phyloP scores from a whole-genome alignment of 176 grass and related monocot genomes.

The Alopecurus myosuroides region DNA sequence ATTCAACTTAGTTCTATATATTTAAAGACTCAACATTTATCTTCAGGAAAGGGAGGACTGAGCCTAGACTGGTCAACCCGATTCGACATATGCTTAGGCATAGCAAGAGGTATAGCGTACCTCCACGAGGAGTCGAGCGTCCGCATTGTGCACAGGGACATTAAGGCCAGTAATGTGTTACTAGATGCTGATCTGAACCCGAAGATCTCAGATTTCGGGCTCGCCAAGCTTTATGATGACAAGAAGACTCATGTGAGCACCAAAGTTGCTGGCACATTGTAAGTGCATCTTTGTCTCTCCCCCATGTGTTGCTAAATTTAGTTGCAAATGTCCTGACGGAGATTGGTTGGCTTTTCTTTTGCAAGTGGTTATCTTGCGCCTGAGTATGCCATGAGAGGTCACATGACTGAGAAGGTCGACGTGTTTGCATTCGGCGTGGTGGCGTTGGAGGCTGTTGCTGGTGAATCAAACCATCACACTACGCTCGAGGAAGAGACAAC shows the following conservation, averaged over 20 bases:
- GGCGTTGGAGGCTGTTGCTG: conserved; percentile 31
- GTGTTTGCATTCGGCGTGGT: conserved; percentile 55
- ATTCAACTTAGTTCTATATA: neutral
- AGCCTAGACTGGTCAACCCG: conserved; percentile 48
- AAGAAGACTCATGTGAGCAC: conserved; percentile 70
- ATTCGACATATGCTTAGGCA: conserved; percentile 66
- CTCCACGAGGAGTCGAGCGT: conserved; percentile 62
- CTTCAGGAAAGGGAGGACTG: conserved; percentile 36
- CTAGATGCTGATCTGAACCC: conserved; percentile 57
- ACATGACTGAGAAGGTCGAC: conserved; percentile 58
- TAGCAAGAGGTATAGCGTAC: conserved; percentile 64
- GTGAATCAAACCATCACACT: conserved; percentile 33
- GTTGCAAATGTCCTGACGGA: neutral
- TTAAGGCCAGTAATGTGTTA: conserved; percentile 70
- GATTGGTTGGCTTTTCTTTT: neutral
- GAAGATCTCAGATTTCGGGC: conserved; percentile 73
- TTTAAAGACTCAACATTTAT: neutral
- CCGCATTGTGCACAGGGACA: conserved; percentile 69
- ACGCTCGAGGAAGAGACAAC: conserved; percentile 19
- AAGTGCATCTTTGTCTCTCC: conserved; percentile 1
- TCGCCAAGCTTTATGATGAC: conserved; percentile 75
- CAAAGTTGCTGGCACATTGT: conserved; percentile 78
- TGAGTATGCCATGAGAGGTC: conserved; percentile 69
- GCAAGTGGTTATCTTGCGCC: conserved; percentile 69
- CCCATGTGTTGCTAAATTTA: neutral